Base-by-base conservation (phyloP, 1,284 basidiomycete species). In the Laetiporus sulphureus region DNA sequence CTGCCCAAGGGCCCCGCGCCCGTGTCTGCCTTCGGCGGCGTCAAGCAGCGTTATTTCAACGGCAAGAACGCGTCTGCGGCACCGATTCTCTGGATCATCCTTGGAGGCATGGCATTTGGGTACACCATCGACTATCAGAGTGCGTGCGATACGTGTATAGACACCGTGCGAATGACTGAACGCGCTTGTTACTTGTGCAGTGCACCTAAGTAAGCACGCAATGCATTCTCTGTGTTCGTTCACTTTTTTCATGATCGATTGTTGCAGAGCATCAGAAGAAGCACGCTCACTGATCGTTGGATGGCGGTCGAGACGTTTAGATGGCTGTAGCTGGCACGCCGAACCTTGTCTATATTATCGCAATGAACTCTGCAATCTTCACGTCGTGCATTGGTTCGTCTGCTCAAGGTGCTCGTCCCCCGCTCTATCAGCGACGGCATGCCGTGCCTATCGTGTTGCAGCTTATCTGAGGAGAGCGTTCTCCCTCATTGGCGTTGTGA, bases 51-150 rank as follows among this genome's bases (percentile, higher is more conserved):
- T 36, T 91, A 72, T 68, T 92, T 93, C 67, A 79, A 79, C 57
- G 90, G 89, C 49, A 80, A 83, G 67, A 95, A 91, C 65, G 91
- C 91, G 37, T 79, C 73, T 38, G 87, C 83, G 37, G 73, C 72
- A 47, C 89, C 88, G 42, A 60, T 92, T 41, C 77, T 89, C 42
- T 77, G 72, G 40, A 69, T 81, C 51, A 84, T 96, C 57, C 68
- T 81, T 49, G 78, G 75, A 44, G 67, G 95, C 51, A 89, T 93
- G 65, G 75, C 73, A 47, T 68, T 95, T 54, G 88, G 91, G 40
- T 96, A 94, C 68, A 87, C 87, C 53, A 72, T 93, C 56, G 90
- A 92, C 69, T 92, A 92, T 67, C 83, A 92, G 69, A 90, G 89
- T 91, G 65, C 63, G 89, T 84, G 18, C 37, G 44, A 30, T 32